Evolutionary conservation across 2,329 filamentous ascomycete species (phyloP).

Genomic region (Pseudogymnoascus sp.): DNA sequence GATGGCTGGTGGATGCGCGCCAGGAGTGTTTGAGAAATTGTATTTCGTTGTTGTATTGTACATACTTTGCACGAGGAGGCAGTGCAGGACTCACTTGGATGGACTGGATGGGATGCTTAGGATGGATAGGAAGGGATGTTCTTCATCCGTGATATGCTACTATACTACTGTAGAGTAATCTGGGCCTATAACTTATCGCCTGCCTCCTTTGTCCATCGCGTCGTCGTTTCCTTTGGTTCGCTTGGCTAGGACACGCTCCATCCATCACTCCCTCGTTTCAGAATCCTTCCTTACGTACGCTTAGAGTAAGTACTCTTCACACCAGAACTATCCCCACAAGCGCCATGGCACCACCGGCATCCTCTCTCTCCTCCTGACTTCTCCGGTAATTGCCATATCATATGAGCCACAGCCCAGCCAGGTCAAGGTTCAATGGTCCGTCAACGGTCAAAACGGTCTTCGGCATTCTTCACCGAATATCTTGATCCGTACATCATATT

Average conservation of each 20-base stretch:
- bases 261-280: background rate
- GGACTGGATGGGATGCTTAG: background rate
- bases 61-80: too few species aligned
- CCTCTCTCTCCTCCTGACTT: background rate
- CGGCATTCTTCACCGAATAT: background rate
- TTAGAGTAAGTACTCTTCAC: background rate
- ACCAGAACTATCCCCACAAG: background rate
- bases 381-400: background rate
- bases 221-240: background rate
- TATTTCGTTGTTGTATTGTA: background rate
- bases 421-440: background rate
- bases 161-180: too few species aligned
- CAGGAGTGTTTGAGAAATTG: slow-evolving; percentile 4
- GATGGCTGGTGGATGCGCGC: background rate
- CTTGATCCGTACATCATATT: background rate
- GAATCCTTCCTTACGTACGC: background rate
- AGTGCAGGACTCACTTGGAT: too few species aligned
- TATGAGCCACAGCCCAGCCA: background rate
- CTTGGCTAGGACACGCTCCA: background rate
- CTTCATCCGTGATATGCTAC: too few species aligned
- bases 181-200: background rate
- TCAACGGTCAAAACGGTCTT: background rate
- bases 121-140: background rate
- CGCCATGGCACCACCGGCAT: background rate
- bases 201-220: background rate